These are phyloP conservation scores for Fusarium denticulatum DNA, from an alignment of 2,329 filamentous ascomycete species.

Conservation along the genomic window DNA sequence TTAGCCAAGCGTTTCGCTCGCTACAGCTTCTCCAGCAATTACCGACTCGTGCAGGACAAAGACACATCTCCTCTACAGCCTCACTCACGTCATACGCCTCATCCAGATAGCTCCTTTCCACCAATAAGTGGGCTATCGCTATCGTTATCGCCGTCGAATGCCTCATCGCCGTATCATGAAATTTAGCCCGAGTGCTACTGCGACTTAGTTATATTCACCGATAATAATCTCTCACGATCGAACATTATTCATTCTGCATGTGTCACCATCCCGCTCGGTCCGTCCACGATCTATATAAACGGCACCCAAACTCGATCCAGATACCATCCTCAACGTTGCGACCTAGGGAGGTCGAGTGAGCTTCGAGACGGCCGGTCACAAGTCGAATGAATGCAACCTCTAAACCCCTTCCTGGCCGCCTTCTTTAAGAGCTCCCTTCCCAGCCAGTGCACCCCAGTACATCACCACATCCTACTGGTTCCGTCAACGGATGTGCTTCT, in stretches of 20 bases:
- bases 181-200: slow-evolving; percentile 13
- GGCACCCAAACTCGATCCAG: slow-evolving; percentile 13
- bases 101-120: slow-evolving; percentile 16
- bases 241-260: slow-evolving; percentile 37
- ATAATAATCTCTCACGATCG: slow-evolving; percentile 9
- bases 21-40: slow-evolving; percentile 15
- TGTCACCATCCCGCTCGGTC: slow-evolving; percentile 33
- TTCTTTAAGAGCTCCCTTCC: slow-evolving; percentile 97
- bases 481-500: slow-evolving; percentile 93
- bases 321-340: slow-evolving; percentile 31
- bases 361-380: slow-evolving; percentile 41
- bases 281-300: slow-evolving; percentile 16
- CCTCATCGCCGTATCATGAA: slow-evolving; percentile 37
- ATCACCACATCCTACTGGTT: slow-evolving; percentile 93
- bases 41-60: slow-evolving; percentile 5
- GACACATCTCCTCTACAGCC: slow-evolving; percentile 9
- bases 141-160: slow-evolving; percentile 38
- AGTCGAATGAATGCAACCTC: slow-evolving; percentile 81
- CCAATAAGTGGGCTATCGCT: slow-evolving; percentile 29
- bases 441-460: slow-evolving; percentile 88
- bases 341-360: slow-evolving; percentile 43
- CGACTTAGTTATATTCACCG: slow-evolving; percentile 25
- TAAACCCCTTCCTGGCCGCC: slow-evolving; percentile 98
- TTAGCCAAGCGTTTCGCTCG: slow-evolving; percentile 31
- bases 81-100: slow-evolving; percentile 17